Evolutionary conservation across 2,329 filamentous ascomycete species (phyloP).

Genomic region (Gliomastix tumulicola): DNA sequence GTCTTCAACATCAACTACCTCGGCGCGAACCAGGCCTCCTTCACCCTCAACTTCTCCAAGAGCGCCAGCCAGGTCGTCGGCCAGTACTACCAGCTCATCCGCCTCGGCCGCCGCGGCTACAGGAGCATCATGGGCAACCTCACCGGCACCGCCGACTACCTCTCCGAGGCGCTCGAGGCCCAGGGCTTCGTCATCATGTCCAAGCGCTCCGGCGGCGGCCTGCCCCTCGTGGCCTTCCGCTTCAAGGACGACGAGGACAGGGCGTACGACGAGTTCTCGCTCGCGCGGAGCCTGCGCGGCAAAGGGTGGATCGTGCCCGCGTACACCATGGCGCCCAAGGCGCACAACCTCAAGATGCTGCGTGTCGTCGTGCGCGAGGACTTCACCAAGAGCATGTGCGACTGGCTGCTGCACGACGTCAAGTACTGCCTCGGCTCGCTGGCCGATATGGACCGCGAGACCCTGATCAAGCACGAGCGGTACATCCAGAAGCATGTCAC

Average conservation of each 20-base stretch:
- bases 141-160: constrained; percentile 82
- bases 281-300: constrained; percentile 79
- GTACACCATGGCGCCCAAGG: constrained; percentile 94
- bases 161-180: constrained; percentile 63
- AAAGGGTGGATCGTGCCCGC: constrained; percentile 91
- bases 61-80: constrained; percentile 91
- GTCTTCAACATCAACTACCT: constrained; percentile 99
- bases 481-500: constrained; percentile 52
- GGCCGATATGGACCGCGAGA: constrained; percentile 65
- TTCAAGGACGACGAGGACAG: constrained; percentile 52
- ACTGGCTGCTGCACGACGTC: constrained; percentile 71
- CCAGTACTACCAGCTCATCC: constrained; percentile 96
- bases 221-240: constrained; percentile 87
- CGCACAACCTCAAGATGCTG: constrained; percentile 79
- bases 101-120: constrained; percentile 88
- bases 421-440: constrained; percentile 68
- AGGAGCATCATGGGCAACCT: constrained; percentile 90
- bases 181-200: constrained; percentile 88
- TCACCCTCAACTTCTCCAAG: constrained; percentile 96
- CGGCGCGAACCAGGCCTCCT: constrained; percentile 88
- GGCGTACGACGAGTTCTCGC: constrained; percentile 66
- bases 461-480: constrained; percentile 61
- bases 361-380: constrained; percentile 90
- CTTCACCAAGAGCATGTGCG: constrained; percentile 76
- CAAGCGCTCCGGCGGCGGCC: constrained; percentile 65